Evolutionary conservation across 306 rosid genomes (phyloP).

Genomic region (Datisca glomerata): DNA sequence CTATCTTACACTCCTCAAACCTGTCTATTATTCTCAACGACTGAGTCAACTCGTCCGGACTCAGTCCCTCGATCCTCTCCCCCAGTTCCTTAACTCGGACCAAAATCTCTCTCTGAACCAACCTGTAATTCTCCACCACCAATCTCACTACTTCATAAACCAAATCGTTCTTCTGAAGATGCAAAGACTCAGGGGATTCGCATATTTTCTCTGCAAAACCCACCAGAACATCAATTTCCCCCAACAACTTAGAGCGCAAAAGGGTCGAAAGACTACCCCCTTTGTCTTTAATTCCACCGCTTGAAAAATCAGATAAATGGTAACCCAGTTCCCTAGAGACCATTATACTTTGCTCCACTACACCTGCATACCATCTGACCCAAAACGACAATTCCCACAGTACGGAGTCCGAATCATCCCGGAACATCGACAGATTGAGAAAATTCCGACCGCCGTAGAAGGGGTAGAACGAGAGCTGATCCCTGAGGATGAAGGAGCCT

Average conservation of each 20-base stretch:
- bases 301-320: slow-evolving; percentile 2
- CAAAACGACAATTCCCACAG: slow-evolving; percentile 39
- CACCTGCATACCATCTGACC: slow-evolving; percentile 71
- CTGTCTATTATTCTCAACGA: slow-evolving; percentile 19
- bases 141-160: slow-evolving; percentile 50
- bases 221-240: slow-evolving; percentile 34
- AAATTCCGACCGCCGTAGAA: slow-evolving; percentile 54
- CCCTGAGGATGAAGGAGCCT: slow-evolving; percentile 42
- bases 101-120: slow-evolving; percentile 39
- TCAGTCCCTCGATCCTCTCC: slow-evolving; percentile 19
- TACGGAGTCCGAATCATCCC: slow-evolving; percentile 37
- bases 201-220: slow-evolving; percentile 33
- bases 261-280: slow-evolving; percentile 8
- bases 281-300: background rate
- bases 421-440: slow-evolving; percentile 49
- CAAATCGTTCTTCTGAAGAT: slow-evolving; percentile 39
- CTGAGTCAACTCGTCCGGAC: slow-evolving; percentile 39
- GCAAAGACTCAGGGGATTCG: slow-evolving; percentile 37
- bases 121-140: slow-evolving; percentile 50
- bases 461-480: slow-evolving; percentile 41
- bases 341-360: slow-evolving; percentile 41
- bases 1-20: slow-evolving; percentile 31
- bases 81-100: slow-evolving; percentile 27
- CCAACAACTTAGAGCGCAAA: slow-evolving; percentile 26
- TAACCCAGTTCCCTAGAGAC: slow-evolving; percentile 37